A percentile compares a stretch with the other conserved stretches of the same genome.
Conservation (phyloP, 2,329 filamentous ascomycete species). For the Penicillium hordei region DNA sequence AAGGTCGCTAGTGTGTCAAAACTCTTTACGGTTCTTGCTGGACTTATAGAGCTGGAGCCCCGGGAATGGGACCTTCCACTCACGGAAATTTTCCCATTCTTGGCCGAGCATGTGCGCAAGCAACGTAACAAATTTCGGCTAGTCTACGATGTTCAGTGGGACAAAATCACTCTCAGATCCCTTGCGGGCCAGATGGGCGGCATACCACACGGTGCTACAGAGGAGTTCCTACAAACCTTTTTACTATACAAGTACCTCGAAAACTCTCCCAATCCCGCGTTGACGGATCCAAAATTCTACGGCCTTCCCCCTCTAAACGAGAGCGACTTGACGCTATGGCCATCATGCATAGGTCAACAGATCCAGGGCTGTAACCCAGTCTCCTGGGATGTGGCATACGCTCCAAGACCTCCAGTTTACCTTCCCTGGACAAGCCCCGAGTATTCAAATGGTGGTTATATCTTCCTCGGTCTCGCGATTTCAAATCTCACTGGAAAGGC, state of each 20-base stretch:
- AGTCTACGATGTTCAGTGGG: constrained; percentile 45
- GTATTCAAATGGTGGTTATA: constrained; percentile 52
- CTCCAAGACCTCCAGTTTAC: constrained; percentile 42
- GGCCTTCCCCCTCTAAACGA: constrained; percentile 35
- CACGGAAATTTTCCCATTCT: constrained; percentile 48
- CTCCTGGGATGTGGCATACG: constrained; percentile 11
- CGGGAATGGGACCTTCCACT: constrained; percentile 47
- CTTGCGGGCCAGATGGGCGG: constrained; percentile 51
- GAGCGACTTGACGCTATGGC: constrained; percentile 10
- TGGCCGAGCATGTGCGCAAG: constrained; percentile 11
- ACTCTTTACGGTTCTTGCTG: constrained; percentile 41
- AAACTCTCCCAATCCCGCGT: neutral
- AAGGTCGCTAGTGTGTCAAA: constrained; percentile 46
- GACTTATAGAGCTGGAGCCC: constrained; percentile 36
- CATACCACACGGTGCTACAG: constrained; percentile 35
- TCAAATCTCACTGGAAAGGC: constrained; percentile 46
- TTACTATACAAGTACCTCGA: neutral
- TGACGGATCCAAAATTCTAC: constrained; percentile 21
- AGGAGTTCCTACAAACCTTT: neutral
- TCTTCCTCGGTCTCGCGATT: constrained; percentile 44
- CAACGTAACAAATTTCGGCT: constrained; percentile 24
- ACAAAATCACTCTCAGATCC: constrained; percentile 49
- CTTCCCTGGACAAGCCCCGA: constrained; percentile 47
- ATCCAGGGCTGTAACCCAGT: constrained; percentile 22
- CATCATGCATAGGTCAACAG: constrained; percentile 26